Percentiles rank a stretch among this genome's conserved stretches.
phyloP scores from a whole-genome alignment of 1,284 basidiomycete species.

The Austroboletus olivaceoglutinosus region DNA sequence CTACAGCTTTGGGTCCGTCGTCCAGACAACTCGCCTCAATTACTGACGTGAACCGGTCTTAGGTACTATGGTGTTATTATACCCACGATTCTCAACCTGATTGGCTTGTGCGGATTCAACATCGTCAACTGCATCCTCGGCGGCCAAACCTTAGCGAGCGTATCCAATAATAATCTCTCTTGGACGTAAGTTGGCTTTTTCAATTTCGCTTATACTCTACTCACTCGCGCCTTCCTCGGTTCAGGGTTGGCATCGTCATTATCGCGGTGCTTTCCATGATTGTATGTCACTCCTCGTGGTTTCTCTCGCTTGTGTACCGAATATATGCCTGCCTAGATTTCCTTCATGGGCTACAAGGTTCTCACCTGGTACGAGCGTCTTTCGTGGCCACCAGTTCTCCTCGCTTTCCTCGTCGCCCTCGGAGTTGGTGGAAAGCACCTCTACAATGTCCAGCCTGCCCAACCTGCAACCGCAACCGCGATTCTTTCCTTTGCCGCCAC shows the following conservation, averaged over 20 bases:
- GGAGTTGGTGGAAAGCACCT: slow-evolving; percentile 73
- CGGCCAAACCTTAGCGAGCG: slow-evolving; percentile 75
- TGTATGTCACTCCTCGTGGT: slow-evolving; percentile 39
- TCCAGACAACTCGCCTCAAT: not conserved
- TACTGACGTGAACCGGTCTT: not conserved
- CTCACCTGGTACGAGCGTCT: slow-evolving; percentile 78
- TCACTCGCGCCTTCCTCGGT: slow-evolving; percentile 4
- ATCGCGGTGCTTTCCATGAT: slow-evolving; percentile 76
- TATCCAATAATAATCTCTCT: slow-evolving; percentile 58
- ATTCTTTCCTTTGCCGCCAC: slow-evolving; percentile 67
- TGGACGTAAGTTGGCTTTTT: slow-evolving; percentile 54
- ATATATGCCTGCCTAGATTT: slow-evolving; percentile 45
- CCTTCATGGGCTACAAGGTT: slow-evolving; percentile 77
- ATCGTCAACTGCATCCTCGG: slow-evolving; percentile 78
- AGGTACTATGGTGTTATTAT: slow-evolving; percentile 69
- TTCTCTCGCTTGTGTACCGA: slow-evolving; percentile 1
- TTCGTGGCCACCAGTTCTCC: slow-evolving; percentile 76
- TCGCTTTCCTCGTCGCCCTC: slow-evolving; percentile 73
- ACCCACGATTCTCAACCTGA: slow-evolving; percentile 63
- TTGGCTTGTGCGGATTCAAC: slow-evolving; percentile 68
- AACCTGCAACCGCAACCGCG: slow-evolving; percentile 50
- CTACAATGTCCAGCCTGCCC: slow-evolving; percentile 38
- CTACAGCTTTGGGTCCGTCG: slow-evolving; percentile 70
- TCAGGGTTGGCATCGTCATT: slow-evolving; percentile 85
- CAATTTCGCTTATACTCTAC: slow-evolving; percentile 6